Evolutionary conservation across 139 green algal species (phyloP), one percentile per base, ranked within the genome.

Genomic region (Tetradesmus lagerheimii): DNA sequence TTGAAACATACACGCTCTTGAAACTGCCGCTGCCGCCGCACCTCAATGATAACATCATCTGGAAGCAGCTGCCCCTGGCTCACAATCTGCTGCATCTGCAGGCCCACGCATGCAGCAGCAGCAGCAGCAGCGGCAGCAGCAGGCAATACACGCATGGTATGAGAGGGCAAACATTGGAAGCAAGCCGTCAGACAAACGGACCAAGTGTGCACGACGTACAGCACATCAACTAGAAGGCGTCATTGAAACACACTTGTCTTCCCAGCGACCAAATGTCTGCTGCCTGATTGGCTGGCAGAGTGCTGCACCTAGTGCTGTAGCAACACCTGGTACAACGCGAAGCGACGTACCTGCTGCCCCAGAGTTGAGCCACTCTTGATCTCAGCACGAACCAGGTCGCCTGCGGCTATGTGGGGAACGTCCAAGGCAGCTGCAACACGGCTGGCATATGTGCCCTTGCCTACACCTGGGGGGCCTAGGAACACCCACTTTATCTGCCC

Each of bases 371-470:
- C 92, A 15, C 83, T 89, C 62, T 95, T 95, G 11, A 99, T 98
- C 80, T 99, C 96, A 0, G 91, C 91, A 0, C 98, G 93, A 9
- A 99, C 97, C 4, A 99, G 90, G 92, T 99, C 98, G 4, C 98
- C 98, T 11, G 96, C 96, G 37, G 97, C 95, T 79, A 99, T 98
- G 91, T 99, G 98, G 0, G 94, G 71, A 31, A 99, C 90, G 4
- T 93, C 93, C 41, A 99, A 91, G 1, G 92, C 81, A 53, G 96
- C 94, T 2, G 98, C 95, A 0, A 99, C 91, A 1, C 97, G 89
- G 14, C 92, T 96, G 1, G 96, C 95, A 89, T 99, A 99, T 4
- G 98, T 99, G 45, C 98, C 98, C 83, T 99, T 99, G 14, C 98
- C 98, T 2, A 99, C 98, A 9, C 98, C 98, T 15, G 97, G 96